phyloP scores from a whole-genome alignment of 768 basidiomycete species.

The Agaricus bisporus region DNA sequence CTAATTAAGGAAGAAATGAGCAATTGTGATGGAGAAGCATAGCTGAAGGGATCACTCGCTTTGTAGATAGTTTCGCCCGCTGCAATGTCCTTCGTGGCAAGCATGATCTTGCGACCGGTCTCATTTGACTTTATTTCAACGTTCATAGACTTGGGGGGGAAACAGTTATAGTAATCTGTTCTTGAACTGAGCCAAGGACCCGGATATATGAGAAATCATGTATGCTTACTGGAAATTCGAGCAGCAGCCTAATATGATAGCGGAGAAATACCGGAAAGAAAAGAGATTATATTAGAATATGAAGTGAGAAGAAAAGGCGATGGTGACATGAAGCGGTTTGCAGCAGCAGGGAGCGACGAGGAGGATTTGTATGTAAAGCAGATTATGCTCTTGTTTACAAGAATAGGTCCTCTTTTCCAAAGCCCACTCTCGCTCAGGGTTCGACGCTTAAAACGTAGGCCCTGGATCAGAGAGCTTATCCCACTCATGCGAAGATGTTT shows the following conservation, averaged over 20 bases:
- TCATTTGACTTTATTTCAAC: conserved; percentile 49
- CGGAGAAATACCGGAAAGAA: conserved; percentile 13
- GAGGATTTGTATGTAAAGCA: conserved; percentile 4
- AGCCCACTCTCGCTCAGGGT: conserved; percentile 7
- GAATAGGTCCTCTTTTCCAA: conserved; percentile 22
- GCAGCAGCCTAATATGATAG: conserved; percentile 47
- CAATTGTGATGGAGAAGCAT: neutral
- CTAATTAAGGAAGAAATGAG: conserved; percentile 29
- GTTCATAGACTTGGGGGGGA: conserved; percentile 70
- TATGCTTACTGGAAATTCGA: conserved; percentile 69
- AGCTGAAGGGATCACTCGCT: conserved; percentile 27
- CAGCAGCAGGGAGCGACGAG: conserved; percentile 5
- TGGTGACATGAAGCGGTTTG: conserved; percentile 19
- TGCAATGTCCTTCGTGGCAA: conserved; percentile 61
- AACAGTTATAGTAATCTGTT: conserved; percentile 70
- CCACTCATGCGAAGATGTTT: conserved; percentile 88
- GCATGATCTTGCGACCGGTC: conserved; percentile 44
- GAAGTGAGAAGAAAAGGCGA: conserved; percentile 34
- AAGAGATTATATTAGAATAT: conserved; percentile 28
- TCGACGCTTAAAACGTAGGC: conserved; percentile 22
- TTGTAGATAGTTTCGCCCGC: conserved; percentile 75
- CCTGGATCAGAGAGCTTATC: conserved; percentile 80
- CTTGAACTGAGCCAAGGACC: conserved; percentile 11
- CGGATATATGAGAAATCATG: neutral
- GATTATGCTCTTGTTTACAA: conserved; percentile 9